Evolutionary conservation across 2,329 filamentous ascomycete genomes (phyloP).

Genomic region (Grosmannia penicillata): DNA sequence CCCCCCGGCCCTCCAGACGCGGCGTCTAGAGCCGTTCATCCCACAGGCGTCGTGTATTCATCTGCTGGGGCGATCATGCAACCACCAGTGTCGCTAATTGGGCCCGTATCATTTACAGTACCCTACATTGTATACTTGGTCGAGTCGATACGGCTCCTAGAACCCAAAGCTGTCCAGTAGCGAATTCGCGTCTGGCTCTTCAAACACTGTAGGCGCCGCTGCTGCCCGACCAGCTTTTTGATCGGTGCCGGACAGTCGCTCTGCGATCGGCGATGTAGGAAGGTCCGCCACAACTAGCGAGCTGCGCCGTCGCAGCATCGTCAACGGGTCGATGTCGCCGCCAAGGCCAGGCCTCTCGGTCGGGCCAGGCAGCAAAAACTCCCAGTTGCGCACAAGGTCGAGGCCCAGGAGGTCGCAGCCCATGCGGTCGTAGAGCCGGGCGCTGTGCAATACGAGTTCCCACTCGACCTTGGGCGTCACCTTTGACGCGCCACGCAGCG

Average conservation of each 20-base stretch:
- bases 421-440: constrained; percentile 75
- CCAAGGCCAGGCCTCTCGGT: constrained; percentile 20
- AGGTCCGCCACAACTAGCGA: constrained; percentile 70
- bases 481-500: constrained; percentile 70
- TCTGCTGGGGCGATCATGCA: too few species aligned
- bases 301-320: constrained; percentile 54
- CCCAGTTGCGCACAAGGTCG: constrained; percentile 72
- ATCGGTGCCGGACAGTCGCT: constrained; percentile 21
- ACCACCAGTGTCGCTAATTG: too few species aligned
- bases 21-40: too few species aligned
- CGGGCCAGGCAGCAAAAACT: constrained; percentile 46
- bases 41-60: too few species aligned
- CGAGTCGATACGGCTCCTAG: constrained; percentile 22
- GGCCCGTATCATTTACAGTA: too few species aligned
- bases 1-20: too few species aligned
- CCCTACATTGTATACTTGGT: not conserved
- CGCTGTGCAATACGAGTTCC: constrained; percentile 79
- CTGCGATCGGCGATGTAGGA: constrained; percentile 25
- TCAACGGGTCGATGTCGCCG: constrained; percentile 46
- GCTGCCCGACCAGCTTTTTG: constrained; percentile 29
- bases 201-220: constrained; percentile 61
- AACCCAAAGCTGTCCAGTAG: constrained; percentile 90
- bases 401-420: constrained; percentile 83
- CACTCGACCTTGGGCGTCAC: constrained; percentile 68
- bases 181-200: constrained; percentile 83